phyloP scores from a whole-genome alignment of 2,329 filamentous ascomycete genomes.

The Nigrospora sphaerica region DNA sequence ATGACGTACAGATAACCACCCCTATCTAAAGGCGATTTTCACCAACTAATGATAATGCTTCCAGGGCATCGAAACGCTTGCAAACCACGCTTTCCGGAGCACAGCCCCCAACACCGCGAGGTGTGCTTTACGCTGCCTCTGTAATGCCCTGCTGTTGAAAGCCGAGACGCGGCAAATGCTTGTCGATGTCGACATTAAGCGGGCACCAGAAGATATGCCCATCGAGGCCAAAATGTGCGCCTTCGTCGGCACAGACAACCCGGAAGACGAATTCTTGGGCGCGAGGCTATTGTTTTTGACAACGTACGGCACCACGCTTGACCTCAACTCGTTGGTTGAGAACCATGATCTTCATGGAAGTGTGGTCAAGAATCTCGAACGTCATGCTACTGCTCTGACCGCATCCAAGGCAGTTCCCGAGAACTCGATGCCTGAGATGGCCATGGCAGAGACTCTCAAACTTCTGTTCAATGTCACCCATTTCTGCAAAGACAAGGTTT shows the following conservation, averaged over 20 bases:
- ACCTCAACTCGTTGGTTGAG: constrained; percentile 59
- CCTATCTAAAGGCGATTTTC: too few relatives aligned
- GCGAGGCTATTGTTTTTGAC: constrained; percentile 74
- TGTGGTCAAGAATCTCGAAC: constrained; percentile 61
- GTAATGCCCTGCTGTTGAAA: constrained; percentile 73
- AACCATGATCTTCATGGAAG: constrained; percentile 60
- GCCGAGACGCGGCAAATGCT: constrained; percentile 63
- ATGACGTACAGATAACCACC: constrained; percentile 44
- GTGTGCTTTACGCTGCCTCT: constrained; percentile 74
- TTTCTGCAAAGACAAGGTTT: constrained; percentile 55
- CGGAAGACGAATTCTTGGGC: constrained; percentile 80
- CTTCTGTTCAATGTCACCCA: constrained; percentile 84
- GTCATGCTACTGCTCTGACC: constrained; percentile 48
- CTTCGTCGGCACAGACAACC: constrained; percentile 63
- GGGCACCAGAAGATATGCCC: constrained; percentile 32
- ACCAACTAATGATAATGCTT: too few relatives aligned
- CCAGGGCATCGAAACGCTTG: constrained; percentile 69
- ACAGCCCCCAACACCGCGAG: constrained; percentile 56
- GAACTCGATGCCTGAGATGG: constrained; percentile 61
- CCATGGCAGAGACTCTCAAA: constrained; percentile 77
- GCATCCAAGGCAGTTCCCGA: constrained; percentile 28
- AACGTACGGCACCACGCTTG: constrained; percentile 68
- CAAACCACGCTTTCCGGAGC: constrained; percentile 66
- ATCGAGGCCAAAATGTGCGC: constrained; percentile 62
- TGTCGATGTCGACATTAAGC: constrained; percentile 38